These are phyloP conservation scores for Colletotrichum zoysiae DNA, from an alignment of 2,329 filamentous ascomycete species.

Conservation along the genomic window DNA sequence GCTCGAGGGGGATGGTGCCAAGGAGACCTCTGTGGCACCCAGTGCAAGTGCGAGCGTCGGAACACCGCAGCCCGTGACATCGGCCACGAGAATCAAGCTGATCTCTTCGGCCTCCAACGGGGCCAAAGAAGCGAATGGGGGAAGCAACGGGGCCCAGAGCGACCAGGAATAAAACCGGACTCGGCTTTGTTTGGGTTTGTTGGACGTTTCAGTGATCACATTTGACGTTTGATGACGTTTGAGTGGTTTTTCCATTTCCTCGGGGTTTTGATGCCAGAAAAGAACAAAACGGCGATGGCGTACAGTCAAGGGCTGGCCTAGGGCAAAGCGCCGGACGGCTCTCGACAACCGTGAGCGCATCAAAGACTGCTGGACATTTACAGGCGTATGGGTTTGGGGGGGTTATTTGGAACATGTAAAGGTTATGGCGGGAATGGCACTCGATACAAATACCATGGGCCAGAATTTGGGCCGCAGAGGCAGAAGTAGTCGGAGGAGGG, in stretches of 20 bases:
- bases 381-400: slow-evolving; percentile 41
- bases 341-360: slow-evolving; percentile 25
- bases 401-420: slow-evolving; percentile 43
- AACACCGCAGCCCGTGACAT: slow-evolving; percentile 73
- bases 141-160: slow-evolving; percentile 58
- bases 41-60: slow-evolving; percentile 63
- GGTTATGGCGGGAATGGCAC: slow-evolving; percentile 41
- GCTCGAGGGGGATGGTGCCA: slow-evolving; percentile 60
- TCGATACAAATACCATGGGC: slow-evolving; percentile 47
- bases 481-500: neutral
- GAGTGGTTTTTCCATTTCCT: slow-evolving; percentile 11
- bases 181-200: slow-evolving; percentile 3
- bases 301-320: slow-evolving; percentile 10
- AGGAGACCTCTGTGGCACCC: slow-evolving; percentile 61
- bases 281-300: slow-evolving; percentile 39
- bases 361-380: slow-evolving; percentile 34
- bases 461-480: slow-evolving; percentile 33
- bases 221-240: slow-evolving; percentile 28
- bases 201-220: slow-evolving; percentile 31
- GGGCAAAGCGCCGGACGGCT: slow-evolving; percentile 15
- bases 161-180: slow-evolving; percentile 62
- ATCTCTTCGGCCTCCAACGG: slow-evolving; percentile 60
- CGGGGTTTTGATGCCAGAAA: slow-evolving; percentile 39
- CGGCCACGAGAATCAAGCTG: slow-evolving; percentile 77
- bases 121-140: slow-evolving; percentile 43